Evolutionary conservation across 2,329 filamentous ascomycete species (phyloP).

Genomic region (Arthrobotrys conoides): DNA sequence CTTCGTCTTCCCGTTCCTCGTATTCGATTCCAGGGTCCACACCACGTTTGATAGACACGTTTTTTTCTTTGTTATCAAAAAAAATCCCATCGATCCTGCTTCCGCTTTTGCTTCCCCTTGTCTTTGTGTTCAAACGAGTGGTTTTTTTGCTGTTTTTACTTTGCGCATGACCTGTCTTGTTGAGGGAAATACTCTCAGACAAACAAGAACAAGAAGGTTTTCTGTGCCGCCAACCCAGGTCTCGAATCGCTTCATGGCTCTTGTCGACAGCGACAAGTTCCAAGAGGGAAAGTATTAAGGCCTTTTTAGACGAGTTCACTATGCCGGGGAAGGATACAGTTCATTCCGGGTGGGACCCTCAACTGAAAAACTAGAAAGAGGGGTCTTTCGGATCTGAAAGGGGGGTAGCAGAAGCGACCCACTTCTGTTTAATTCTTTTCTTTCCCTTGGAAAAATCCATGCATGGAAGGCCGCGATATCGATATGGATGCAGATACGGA

Average conservation of each 20-base stretch:
- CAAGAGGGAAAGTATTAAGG: conserved; percentile 17
- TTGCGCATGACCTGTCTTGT: conserved; percentile 57
- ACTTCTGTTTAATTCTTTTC: conserved; percentile 1
- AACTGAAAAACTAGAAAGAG: conserved; percentile 15
- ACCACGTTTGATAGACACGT: conserved; percentile 40
- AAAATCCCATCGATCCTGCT: neutral
- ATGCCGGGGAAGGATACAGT: conserved; percentile 51
- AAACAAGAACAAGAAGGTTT: conserved; percentile 18
- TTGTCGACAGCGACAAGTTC: conserved; percentile 32
- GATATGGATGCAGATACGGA: conserved; percentile 30
- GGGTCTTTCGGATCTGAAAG: conserved; percentile 21
- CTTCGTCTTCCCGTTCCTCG: conserved; percentile 25
- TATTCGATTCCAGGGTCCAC: conserved; percentile 48
- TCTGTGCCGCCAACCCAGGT: conserved; percentile 10
- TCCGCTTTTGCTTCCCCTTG: conserved; percentile 10
- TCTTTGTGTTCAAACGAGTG: conserved; percentile 21
- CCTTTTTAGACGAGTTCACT: conserved; percentile 56
- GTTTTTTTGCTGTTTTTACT: conserved; percentile 25
- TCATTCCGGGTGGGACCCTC: conserved; percentile 55
- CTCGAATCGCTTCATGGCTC: conserved; percentile 11
- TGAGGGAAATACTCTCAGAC: conserved; percentile 54
- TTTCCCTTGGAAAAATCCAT: conserved; percentile 2
- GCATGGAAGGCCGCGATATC: conserved; percentile 29
- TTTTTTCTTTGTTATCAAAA: neutral
- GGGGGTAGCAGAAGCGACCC: conserved; percentile 37